These are phyloP conservation scores for Castanopsis chinensis DNA, from an alignment of 306 rosid genomes.

Conservation along the genomic window DNA sequence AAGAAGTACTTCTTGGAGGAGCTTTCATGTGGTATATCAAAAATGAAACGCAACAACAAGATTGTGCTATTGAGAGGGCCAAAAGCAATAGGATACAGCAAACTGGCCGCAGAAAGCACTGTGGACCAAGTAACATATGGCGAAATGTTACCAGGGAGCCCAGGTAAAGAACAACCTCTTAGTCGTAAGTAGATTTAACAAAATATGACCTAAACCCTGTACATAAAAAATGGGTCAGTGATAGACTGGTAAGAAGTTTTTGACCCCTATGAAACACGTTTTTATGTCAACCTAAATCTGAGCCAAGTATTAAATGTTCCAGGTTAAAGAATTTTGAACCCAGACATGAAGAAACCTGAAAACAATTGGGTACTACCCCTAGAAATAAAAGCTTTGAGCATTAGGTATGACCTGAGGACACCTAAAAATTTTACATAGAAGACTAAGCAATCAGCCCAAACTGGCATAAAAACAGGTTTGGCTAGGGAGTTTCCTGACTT, in stretches of 20 bases:
- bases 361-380: too few relatives aligned
- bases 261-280: too few relatives aligned
- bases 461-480: too few relatives aligned
- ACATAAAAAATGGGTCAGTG: background rate
- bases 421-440: too few relatives aligned
- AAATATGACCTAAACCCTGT: background rate
- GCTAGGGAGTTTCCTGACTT: too few relatives aligned
- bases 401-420: too few relatives aligned
- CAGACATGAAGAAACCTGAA: too few relatives aligned
- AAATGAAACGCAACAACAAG: constrained; percentile 41
- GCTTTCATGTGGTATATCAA: constrained; percentile 47
- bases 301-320: too few relatives aligned
- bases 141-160: constrained; percentile 69
- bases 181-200: constrained; percentile 26
- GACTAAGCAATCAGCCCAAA: too few relatives aligned
- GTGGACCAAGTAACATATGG: constrained; percentile 35
- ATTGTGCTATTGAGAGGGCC: constrained; percentile 45
- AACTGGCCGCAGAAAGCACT: constrained; percentile 10
- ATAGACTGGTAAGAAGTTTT: background rate
- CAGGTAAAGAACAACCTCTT: constrained; percentile 36
- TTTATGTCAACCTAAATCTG: too few relatives aligned
- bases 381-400: too few relatives aligned
- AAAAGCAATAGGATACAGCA: constrained; percentile 13
- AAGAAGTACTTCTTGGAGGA: constrained; percentile 44
- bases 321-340: too few relatives aligned